Evolutionary conservation across 306 rosid species (phyloP).

Genomic region (Leucaena leucocephala): DNA sequence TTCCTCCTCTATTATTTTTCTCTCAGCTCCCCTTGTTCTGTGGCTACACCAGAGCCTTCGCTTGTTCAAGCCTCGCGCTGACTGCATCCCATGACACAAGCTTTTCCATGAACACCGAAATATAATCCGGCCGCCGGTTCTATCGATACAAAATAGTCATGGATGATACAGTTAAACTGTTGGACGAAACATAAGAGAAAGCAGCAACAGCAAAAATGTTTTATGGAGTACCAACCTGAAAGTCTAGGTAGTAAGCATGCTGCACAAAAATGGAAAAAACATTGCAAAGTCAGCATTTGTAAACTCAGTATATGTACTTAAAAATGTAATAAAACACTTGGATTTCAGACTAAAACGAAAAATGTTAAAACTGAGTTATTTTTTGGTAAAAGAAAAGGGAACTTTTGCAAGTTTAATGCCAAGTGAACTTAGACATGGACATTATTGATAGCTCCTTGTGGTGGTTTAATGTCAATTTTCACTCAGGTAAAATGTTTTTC

Average conservation of each 20-base stretch:
- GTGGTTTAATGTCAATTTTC: constrained; percentile 1
- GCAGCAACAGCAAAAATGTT: neutral
- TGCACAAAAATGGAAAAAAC: neutral
- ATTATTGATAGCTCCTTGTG: neutral
- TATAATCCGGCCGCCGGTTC: constrained; percentile 8
- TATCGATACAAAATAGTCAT: neutral
- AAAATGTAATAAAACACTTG: neutral
- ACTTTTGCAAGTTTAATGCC: neutral
- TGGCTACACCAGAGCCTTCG: neutral
- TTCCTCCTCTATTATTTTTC: neutral
- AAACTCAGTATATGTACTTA: neutral
- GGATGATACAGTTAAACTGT: neutral
- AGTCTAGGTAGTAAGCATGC: constrained; percentile 5
- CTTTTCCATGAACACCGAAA: neutral
- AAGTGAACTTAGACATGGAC: neutral
- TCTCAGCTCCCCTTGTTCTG: neutral
- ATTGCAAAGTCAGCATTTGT: neutral
- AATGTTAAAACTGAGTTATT: neutral
- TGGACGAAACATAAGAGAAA: neutral
- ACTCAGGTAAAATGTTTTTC: neutral
- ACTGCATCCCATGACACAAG: neutral
- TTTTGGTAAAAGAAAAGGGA: neutral
- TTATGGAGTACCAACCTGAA: neutral
- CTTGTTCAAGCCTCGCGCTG: neutral
- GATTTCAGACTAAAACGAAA: neutral